Conservation (phyloP, 345 rosid genomes). For the Populus nigra region DNA sequence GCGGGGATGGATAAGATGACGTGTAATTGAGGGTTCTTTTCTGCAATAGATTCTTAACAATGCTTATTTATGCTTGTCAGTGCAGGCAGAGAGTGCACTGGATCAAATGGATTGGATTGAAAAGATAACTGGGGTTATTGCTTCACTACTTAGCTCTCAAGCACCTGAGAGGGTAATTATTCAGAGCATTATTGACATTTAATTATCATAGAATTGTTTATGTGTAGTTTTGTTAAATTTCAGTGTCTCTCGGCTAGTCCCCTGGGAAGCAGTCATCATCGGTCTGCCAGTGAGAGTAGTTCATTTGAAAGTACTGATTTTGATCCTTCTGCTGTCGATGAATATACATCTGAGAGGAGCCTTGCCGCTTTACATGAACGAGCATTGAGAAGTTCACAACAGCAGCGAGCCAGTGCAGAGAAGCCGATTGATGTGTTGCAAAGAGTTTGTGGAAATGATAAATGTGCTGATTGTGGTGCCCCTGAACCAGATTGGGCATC, state of each 20-base stretch:
- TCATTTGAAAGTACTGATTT: conserved; percentile 93
- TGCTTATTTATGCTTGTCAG: conserved; percentile 60
- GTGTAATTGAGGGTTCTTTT: conserved; percentile 1
- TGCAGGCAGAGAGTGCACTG: conserved; percentile 97
- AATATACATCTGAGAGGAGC: conserved; percentile 68
- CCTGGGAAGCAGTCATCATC: conserved; percentile 88
- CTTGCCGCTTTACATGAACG: conserved; percentile 54
- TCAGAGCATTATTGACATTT: conserved; percentile 11
- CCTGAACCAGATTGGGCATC: conserved; percentile 99
- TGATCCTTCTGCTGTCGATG: conserved; percentile 77
- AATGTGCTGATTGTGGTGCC: conserved; percentile 98
- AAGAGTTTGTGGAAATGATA: conserved; percentile 86
- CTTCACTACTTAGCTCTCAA: conserved; percentile 94
- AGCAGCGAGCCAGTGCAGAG: conserved; percentile 65
- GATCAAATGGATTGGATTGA: conserved; percentile 99
- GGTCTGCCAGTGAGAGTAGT: conserved; percentile 96
- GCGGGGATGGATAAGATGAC: not conserved
- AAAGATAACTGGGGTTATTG: conserved; percentile 97
- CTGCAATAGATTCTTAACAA: conserved; percentile 30
- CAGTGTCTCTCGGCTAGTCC: conserved; percentile 80
- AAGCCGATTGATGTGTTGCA: conserved; percentile 82
- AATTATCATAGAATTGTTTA: conserved; percentile 10
- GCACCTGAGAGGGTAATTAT: conserved; percentile 80
- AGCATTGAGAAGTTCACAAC: conserved; percentile 60
- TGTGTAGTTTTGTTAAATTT: conserved; percentile 26